These are phyloP conservation scores for Microthyrium microscopicum DNA, from an alignment of 2,329 filamentous ascomycete genomes.

Conservation along the genomic window DNA sequence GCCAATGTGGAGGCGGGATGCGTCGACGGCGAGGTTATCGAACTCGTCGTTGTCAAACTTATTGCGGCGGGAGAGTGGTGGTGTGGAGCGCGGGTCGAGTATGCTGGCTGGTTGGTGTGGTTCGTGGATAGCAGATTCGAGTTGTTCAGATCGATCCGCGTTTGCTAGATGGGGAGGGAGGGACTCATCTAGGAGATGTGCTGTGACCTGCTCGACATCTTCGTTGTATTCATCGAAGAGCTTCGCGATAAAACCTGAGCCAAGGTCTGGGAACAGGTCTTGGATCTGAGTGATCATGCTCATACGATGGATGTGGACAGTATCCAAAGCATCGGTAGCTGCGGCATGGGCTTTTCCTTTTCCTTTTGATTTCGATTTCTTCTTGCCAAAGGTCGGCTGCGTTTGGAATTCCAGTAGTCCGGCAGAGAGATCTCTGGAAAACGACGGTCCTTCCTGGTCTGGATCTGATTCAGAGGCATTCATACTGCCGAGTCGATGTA, in stretches of 20 bases:
- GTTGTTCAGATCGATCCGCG: constrained; percentile 46
- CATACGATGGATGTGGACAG: constrained; percentile 63
- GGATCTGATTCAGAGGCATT: too few relatives aligned
- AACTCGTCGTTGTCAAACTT: constrained; percentile 69
- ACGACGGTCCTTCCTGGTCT: too few relatives aligned
- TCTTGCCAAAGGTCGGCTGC: too few relatives aligned
- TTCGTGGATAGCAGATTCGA: constrained; percentile 19
- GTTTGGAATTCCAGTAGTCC: too few relatives aligned
- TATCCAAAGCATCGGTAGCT: constrained; percentile 21
- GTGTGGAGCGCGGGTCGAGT: constrained; percentile 44
- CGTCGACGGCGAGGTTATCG: constrained; percentile 49
- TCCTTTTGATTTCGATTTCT: constrained; percentile 49
- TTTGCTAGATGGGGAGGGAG: constrained; percentile 50
- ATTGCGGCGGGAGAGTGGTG: constrained; percentile 42
- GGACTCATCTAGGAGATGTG: constrained; percentile 64
- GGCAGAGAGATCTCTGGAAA: too few relatives aligned
- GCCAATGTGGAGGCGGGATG: constrained; percentile 60
- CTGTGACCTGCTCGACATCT: constrained; percentile 61
- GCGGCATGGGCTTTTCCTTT: constrained; percentile 32
- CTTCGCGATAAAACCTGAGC: constrained; percentile 63
- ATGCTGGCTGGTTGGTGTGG: constrained; percentile 12
- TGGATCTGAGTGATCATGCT: constrained; percentile 80
- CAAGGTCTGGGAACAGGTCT: constrained; percentile 79
- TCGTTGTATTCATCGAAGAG: constrained; percentile 66
- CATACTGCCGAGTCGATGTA: constrained; percentile 50